Percentiles rank a stretch among this genome's conserved stretches.
phyloP scores from a whole-genome alignment of 1,139 yeast species.

The Candida labiduridarum region DNA sequence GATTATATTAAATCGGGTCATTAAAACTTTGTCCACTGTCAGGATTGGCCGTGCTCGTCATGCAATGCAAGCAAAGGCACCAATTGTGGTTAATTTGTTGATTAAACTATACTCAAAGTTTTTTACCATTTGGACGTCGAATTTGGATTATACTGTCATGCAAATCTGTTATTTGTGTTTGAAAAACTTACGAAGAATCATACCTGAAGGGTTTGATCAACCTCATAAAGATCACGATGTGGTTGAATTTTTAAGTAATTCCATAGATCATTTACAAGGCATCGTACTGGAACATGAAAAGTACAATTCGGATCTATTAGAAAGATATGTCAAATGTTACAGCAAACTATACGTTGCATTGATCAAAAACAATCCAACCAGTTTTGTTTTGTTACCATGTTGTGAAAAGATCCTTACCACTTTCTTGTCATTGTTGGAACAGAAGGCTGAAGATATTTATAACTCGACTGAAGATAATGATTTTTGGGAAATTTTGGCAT shows the following conservation, averaged over 20 bases:
- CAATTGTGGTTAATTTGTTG: slow-evolving; percentile 59
- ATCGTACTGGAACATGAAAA: slow-evolving; percentile 58
- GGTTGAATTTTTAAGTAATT: slow-evolving; percentile 57
- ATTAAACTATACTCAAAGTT: slow-evolving; percentile 60
- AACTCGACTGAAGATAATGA: slow-evolving; percentile 52
- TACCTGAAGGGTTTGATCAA: slow-evolving; percentile 76
- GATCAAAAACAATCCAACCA: slow-evolving; percentile 61
- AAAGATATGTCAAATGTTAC: slow-evolving; percentile 72
- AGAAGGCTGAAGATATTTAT: slow-evolving; percentile 64
- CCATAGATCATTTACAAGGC: slow-evolving; percentile 62
- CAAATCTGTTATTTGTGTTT: slow-evolving; percentile 77
- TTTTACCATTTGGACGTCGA: slow-evolving; percentile 63
- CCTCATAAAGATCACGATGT: slow-evolving; percentile 64
- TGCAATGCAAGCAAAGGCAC: slow-evolving; percentile 74
- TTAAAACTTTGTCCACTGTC: slow-evolving; percentile 73
- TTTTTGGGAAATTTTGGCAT: slow-evolving; percentile 77
- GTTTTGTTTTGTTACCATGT: slow-evolving; percentile 69
- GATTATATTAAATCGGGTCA: slow-evolving; percentile 70
- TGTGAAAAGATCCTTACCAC: slow-evolving; percentile 61
- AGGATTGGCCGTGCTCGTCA: slow-evolving; percentile 82
- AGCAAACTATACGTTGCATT: slow-evolving; percentile 71
- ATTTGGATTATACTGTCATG: slow-evolving; percentile 49
- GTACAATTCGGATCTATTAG: slow-evolving; percentile 58
- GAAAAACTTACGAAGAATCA: slow-evolving; percentile 71
- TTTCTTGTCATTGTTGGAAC: slow-evolving; percentile 59